phyloP scores from a whole-genome alignment of 257 asterid genomes.

The Przewalskia tangutica region DNA sequence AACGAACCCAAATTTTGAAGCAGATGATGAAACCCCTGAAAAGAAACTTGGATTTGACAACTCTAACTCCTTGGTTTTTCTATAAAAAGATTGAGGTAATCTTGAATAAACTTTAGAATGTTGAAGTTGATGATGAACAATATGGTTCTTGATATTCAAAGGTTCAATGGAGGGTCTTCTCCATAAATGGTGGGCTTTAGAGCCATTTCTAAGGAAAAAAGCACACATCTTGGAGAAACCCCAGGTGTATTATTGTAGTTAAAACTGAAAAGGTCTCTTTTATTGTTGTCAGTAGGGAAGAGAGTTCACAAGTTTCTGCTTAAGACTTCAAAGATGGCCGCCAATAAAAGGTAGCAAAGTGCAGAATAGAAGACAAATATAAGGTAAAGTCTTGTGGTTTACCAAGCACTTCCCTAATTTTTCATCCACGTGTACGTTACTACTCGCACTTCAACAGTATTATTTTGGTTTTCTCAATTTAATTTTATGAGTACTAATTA shows the following conservation, averaged over 20 bases:
- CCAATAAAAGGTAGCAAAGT: neutral
- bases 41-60: slow-evolving; percentile 16
- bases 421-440: neutral
- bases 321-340: neutral
- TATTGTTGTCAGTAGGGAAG: neutral
- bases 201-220: neutral
- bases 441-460: neutral
- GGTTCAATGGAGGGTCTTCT: slow-evolving; percentile 1
- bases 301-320: neutral
- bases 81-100: slow-evolving; percentile 16
- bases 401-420: neutral
- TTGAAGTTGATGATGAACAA: slow-evolving; percentile 13
- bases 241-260: neutral
- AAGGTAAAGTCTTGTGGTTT: neutral
- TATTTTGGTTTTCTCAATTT: too few species aligned
- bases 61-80: slow-evolving; percentile 20
- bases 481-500: too few species aligned
- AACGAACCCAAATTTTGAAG: slow-evolving; percentile 36
- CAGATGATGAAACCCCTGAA: slow-evolving; percentile 15
- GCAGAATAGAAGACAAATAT: neutral
- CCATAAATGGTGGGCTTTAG: neutral
- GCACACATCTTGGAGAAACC: neutral
- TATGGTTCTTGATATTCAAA: slow-evolving; percentile 9
- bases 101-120: slow-evolving; percentile 28
- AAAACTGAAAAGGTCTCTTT: neutral